Evolutionary conservation across 495 filamentous ascomycete genomes (phyloP), one percentile per base, ranked within the genome.

Genomic region (Corynascus novoguineensis): DNA sequence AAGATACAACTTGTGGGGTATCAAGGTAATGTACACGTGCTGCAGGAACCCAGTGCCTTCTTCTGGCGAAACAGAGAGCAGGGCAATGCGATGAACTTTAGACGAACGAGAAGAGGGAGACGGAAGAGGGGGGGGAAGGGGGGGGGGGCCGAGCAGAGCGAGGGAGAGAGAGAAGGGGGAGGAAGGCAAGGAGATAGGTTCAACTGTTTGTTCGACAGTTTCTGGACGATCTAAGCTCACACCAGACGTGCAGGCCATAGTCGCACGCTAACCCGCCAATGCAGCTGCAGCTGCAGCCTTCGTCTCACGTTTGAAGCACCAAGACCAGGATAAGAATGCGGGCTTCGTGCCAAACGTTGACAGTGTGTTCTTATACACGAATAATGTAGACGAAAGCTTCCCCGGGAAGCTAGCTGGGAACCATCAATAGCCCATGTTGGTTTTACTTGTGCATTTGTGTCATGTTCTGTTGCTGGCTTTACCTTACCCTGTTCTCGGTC

Each of bases 241-340:
- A 25, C 51, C 40, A 21, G 40, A 5, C 40, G 29, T 54, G 40
- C 29, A 54, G 28, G 6, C 25, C 4, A n/a, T 5, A 47, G n/a
- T 19, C 52, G 22, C 51, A 25, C 17, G 29, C 19, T n/a, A 22
- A 19, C 34, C 32, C 32, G 14, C 31, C 42, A 31, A 41, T 49
- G 54, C 54, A 50, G 11, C 42, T 31, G 34, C 5, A 27, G 22
- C 46, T 57, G 46, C 54, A 57, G 54, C 45, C 45, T 32, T 22
- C 44, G 54, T 57, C 44, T 57, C 45, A 57, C 54, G 27, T 49
- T 34, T 35, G 54, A 57, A 31, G 54, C 54, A 57, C 15, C 54
- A 41, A 17, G 54, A 49, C n/a, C 54, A 22, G 42, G 54, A 49
- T 19, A 34, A 45, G 54, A 41, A 57, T 42, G 45, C 27, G 54